Evolutionary conservation across 2,329 filamentous ascomycete genomes (phyloP).

Genomic region (Ascochyta pisi): DNA sequence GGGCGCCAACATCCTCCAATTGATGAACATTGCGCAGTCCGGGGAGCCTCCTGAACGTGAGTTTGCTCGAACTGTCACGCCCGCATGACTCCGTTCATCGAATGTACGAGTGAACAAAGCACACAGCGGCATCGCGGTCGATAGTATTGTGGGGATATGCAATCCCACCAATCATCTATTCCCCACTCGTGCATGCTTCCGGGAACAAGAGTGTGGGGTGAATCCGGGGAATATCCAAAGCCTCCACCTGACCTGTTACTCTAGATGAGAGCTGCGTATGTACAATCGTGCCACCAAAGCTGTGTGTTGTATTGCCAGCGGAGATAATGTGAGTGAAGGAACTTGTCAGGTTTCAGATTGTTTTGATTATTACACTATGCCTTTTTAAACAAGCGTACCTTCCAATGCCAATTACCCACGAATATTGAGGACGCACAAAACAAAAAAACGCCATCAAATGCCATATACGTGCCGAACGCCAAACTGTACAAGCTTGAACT

Average conservation of each 20-base stretch:
- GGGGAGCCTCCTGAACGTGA: neutral
- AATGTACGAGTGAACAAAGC: neutral
- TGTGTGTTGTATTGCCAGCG: no score
- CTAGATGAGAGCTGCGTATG: no score
- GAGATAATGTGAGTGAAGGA: no score
- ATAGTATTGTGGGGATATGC: neutral
- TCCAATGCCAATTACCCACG: no score
- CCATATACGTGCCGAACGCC: no score
- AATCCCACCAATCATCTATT: constrained; percentile 19
- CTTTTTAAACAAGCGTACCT: no score
- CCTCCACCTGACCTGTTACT: neutral
- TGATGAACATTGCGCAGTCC: neutral
- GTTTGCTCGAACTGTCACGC: neutral
- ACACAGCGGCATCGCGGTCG: neutral
- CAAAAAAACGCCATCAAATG: no score
- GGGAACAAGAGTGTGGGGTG: neutral
- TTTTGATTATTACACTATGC: no score
- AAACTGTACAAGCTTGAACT: neutral
- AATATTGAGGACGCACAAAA: no score
- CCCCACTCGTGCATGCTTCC: neutral
- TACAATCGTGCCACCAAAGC: no score
- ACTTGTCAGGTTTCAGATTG: no score
- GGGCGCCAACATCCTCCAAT: constrained; percentile 14
- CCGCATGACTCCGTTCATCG: constrained; percentile 6
- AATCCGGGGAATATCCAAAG: constrained; percentile 3